Conservation (phyloP, 2,329 filamentous ascomycete genomes). For the Dactylonectria estremocensis region DNA sequence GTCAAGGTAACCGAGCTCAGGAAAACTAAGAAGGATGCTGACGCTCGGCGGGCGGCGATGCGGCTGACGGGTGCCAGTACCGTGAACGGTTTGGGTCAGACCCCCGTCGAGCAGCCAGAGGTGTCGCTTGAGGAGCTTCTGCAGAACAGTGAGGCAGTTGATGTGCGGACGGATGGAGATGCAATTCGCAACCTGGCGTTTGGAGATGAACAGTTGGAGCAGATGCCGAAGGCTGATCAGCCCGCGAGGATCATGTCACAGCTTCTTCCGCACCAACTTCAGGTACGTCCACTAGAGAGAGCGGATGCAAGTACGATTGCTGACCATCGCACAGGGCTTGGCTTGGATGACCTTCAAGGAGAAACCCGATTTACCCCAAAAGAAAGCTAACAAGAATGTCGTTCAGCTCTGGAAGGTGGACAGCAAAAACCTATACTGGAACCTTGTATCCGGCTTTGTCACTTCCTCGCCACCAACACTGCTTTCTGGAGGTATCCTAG, state of each 20-base stretch:
- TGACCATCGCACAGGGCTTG: constrained; percentile 71
- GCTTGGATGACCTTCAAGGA: constrained; percentile 88
- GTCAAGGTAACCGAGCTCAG: constrained; percentile 71
- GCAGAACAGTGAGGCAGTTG: constrained; percentile 76
- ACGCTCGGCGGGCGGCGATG: constrained; percentile 64
- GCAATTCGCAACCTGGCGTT: constrained; percentile 80
- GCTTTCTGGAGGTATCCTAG: constrained; percentile 86
- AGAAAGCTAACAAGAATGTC: constrained; percentile 66
- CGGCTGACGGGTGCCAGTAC: constrained; percentile 57
- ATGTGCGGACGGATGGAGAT: constrained; percentile 75
- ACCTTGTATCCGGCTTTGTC: constrained; percentile 74
- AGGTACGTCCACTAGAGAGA: constrained; percentile 55
- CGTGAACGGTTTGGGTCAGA: constrained; percentile 55
- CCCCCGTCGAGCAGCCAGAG: constrained; percentile 51
- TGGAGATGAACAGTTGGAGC: constrained; percentile 78
- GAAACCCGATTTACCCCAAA: constrained; percentile 74
- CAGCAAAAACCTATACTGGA: constrained; percentile 68
- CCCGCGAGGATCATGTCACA: constrained; percentile 75
- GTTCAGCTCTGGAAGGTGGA: constrained; percentile 85
- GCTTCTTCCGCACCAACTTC: constrained; percentile 84
- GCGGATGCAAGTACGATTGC: constrained; percentile 11
- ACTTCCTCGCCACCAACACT: constrained; percentile 71
- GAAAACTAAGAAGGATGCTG: constrained; percentile 67
- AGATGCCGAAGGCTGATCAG: constrained; percentile 81
- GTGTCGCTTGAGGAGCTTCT: constrained; percentile 76